Evolutionary conservation across 73 alveolate species (phyloP).

Genomic region (Paramecium octaurelia): DNA sequence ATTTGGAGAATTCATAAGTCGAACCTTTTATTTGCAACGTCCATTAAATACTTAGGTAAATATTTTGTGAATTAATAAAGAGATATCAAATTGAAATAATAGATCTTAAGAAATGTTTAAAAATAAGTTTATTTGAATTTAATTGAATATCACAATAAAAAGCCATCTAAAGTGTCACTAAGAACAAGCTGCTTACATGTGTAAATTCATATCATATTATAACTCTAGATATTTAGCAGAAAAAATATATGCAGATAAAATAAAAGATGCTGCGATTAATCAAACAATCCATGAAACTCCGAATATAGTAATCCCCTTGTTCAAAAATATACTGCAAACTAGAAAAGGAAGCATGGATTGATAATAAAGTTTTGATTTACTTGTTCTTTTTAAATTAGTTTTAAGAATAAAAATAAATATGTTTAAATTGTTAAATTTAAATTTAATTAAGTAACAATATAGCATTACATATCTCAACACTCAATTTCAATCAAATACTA

Average conservation of each 20-base stretch:
- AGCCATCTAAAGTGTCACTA: background rate
- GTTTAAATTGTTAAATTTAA: background rate
- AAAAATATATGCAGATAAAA: background rate
- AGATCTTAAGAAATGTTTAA: constrained; percentile 6
- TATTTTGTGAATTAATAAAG: background rate
- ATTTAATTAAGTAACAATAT: background rate
- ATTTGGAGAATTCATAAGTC: background rate
- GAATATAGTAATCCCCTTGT: background rate
- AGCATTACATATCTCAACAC: background rate
- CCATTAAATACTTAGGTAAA: background rate
- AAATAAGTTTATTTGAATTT: constrained; percentile 28
- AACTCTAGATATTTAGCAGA: background rate
- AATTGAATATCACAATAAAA: background rate
- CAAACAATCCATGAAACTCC: background rate
- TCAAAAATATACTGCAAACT: background rate
- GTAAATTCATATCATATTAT: background rate
- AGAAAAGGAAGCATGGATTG: background rate
- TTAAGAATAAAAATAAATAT: background rate
- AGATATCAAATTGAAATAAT: background rate
- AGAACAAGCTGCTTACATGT: background rate
- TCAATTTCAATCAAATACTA: background rate
- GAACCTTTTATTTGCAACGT: background rate
- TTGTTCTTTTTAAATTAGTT: background rate
- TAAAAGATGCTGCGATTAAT: background rate
- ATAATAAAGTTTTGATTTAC: background rate